These are phyloP conservation scores for Physcomitrellopsis africana DNA, from an alignment of 225 moss, liverwort and hornwort species.

Conservation along the genomic window DNA sequence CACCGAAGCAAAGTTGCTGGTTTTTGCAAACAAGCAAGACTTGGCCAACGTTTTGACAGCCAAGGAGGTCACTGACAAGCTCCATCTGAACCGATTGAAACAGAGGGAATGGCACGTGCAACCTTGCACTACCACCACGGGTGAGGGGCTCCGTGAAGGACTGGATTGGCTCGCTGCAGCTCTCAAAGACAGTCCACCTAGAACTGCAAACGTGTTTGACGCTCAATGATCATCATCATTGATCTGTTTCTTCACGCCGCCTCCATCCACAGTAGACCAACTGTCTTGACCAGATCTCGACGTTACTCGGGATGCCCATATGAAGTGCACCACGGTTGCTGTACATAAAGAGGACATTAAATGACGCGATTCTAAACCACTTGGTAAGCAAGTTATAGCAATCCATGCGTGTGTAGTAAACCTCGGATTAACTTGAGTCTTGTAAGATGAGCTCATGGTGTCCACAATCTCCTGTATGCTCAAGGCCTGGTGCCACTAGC, in stretches of 20 bases:
- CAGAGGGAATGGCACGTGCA: slow-evolving; percentile 65
- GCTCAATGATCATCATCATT: background rate
- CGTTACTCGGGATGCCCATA: background rate
- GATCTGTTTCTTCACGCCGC: background rate
- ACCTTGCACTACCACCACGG: slow-evolving; percentile 64
- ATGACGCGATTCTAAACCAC: background rate
- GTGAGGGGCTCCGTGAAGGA: slow-evolving; percentile 60
- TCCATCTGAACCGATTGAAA: slow-evolving; percentile 49
- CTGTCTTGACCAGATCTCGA: background rate
- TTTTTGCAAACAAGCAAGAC: slow-evolving; percentile 76
- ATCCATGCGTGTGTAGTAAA: background rate
- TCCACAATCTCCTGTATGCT: background rate
- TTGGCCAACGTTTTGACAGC: slow-evolving; percentile 46
- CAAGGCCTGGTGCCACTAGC: background rate
- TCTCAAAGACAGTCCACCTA: slow-evolving; percentile 38
- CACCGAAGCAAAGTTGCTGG: slow-evolving; percentile 47
- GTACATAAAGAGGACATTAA: background rate
- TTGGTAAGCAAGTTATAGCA: slow-evolving; percentile 18
- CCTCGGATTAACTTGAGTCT: background rate
- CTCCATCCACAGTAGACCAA: background rate
- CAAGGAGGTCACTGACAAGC: slow-evolving; percentile 60
- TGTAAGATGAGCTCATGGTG: background rate
- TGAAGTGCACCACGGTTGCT: slow-evolving; percentile 11
- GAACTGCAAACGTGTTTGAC: background rate
- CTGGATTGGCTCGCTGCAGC: slow-evolving; percentile 51